These are phyloP conservation scores for Hippophae rhamnoides DNA, from an alignment of 306 rosid species.

Conservation along the genomic window DNA sequence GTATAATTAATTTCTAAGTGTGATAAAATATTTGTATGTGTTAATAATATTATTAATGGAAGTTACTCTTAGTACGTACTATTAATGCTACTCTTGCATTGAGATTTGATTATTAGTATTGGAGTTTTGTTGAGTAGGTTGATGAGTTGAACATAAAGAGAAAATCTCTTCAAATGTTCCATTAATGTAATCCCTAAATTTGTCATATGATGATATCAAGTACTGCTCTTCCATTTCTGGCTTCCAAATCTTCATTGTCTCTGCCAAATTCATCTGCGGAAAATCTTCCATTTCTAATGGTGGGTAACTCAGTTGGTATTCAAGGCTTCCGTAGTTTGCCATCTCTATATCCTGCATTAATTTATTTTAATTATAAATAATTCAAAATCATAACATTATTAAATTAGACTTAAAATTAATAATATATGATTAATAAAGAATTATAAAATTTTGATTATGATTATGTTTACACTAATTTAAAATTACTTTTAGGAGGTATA, in stretches of 20 bases:
- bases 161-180: slow-evolving; percentile 81
- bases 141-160: slow-evolving; percentile 35
- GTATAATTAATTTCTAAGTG: no score
- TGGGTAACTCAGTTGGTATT: slow-evolving; percentile 50
- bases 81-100: slow-evolving; percentile 28
- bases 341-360: slow-evolving; percentile 44
- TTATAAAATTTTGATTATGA: no score
- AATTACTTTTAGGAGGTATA: no score
- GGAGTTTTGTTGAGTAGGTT: slow-evolving; percentile 38
- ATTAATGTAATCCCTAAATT: slow-evolving; percentile 45
- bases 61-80: neutral
- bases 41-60: no score
- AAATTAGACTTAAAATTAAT: no score
- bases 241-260: slow-evolving; percentile 37
- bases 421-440: no score
- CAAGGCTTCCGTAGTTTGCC: slow-evolving; percentile 29
- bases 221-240: slow-evolving; percentile 38
- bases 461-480: no score
- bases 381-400: no score
- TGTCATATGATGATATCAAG: slow-evolving; percentile 37
- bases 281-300: slow-evolving; percentile 74
- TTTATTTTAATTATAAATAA: no score
- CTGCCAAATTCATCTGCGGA: slow-evolving; percentile 52
- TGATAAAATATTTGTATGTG: no score
- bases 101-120: slow-evolving; percentile 20